phyloP scores from a whole-genome alignment of 2,329 filamentous ascomycete genomes.

The Colletotrichum higginsianum region DNA sequence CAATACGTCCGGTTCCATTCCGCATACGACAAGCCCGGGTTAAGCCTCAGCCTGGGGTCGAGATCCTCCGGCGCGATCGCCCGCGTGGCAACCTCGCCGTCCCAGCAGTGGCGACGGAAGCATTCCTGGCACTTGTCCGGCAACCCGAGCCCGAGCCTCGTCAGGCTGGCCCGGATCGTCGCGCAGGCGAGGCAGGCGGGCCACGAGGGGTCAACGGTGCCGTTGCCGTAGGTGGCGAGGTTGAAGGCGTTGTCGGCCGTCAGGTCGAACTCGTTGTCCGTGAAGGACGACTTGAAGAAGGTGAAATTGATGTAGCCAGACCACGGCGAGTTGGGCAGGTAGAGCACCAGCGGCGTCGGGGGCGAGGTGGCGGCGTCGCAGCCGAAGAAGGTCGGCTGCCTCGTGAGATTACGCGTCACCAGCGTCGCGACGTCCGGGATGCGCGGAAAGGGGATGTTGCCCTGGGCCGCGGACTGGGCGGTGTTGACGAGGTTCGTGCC shows the following conservation, averaged over 20 bases:
- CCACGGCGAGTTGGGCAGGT: conserved; percentile 50
- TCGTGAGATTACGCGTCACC: conserved; percentile 46
- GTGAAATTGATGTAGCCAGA: conserved; percentile 48
- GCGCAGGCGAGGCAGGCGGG: conserved; percentile 86
- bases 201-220: conserved; percentile 80
- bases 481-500: conserved; percentile 47
- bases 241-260: conserved; percentile 78
- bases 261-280: conserved; percentile 45
- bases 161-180: conserved; percentile 78
- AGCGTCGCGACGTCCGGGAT: conserved; percentile 49
- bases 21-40: conserved; percentile 44
- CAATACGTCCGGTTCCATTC: conserved; percentile 46
- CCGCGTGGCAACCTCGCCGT: conserved; percentile 42
- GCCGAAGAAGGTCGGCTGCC: conserved; percentile 50
- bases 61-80: conserved; percentile 42
- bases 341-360: conserved; percentile 47
- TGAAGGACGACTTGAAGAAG: conserved; percentile 46
- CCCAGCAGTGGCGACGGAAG: conserved; percentile 48
- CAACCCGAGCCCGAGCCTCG: conserved; percentile 47
- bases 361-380: conserved; percentile 44
- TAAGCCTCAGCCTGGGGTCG: conserved; percentile 43
- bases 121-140: conserved; percentile 47
- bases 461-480: conserved; percentile 43
- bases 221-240: conserved; percentile 83
- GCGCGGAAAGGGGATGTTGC: conserved; percentile 48